A percentile compares a stretch with the other conserved stretches of the same genome.
Evolutionary conservation across 768 basidiomycete genomes (phyloP).

Genomic region (Pleurotus platypus): DNA sequence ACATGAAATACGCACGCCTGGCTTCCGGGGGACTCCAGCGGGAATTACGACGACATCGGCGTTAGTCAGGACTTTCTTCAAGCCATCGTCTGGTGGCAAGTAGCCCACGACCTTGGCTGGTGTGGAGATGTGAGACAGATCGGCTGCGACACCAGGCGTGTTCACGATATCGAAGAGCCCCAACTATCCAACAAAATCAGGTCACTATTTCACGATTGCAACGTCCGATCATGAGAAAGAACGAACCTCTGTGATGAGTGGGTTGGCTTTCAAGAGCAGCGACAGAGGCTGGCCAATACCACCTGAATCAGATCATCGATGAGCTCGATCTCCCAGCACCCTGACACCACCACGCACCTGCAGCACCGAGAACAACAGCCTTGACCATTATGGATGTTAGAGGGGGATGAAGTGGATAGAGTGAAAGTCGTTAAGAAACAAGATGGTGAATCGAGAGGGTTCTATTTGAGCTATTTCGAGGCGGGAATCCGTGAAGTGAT

Average conservation of each 20-base stretch:
- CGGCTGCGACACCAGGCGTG: conserved; percentile 94
- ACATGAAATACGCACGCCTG: conserved; percentile 58
- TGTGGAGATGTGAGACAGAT: conserved; percentile 91
- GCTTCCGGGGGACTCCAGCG: conserved; percentile 95
- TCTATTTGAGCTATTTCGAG: neutral
- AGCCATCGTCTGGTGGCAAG: conserved; percentile 74
- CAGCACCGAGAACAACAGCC: conserved; percentile 95
- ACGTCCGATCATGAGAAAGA: neutral
- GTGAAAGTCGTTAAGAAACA: conserved; percentile 7
- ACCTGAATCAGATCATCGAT: conserved; percentile 40
- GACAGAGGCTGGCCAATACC: conserved; percentile 97
- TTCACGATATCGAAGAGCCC: conserved; percentile 94
- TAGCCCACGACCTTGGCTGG: conserved; percentile 82
- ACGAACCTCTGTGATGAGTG: conserved; percentile 70
- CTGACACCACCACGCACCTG: conserved; percentile 47
- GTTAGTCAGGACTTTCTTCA: conserved; percentile 78
- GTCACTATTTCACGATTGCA: conserved; percentile 1
- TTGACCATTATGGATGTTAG: conserved; percentile 46
- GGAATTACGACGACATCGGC: conserved; percentile 94
- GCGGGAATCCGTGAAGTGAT: conserved; percentile 7
- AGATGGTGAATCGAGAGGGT: neutral
- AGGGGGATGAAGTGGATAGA: neutral
- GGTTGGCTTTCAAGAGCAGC: conserved; percentile 85
- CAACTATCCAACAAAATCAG: conserved; percentile 44
- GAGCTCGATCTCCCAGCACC: conserved; percentile 7